Evolutionary conservation across 1,139 yeast species (phyloP).

Genomic region (Blastobotrys serpentis): DNA sequence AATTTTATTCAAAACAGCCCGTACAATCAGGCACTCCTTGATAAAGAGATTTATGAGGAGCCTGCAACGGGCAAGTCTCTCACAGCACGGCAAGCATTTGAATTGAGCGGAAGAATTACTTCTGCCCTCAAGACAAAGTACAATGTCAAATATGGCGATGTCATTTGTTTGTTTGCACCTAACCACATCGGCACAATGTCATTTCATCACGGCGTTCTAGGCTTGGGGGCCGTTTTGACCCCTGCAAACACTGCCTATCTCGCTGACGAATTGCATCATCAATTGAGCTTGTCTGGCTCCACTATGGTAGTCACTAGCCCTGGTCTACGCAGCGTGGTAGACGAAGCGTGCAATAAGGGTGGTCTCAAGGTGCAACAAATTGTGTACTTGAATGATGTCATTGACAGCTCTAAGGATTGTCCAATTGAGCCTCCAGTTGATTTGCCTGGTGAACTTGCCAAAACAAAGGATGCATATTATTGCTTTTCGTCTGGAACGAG

Average conservation of each 20-base stretch:
- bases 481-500: constrained; percentile 76
- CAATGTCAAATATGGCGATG: constrained; percentile 33
- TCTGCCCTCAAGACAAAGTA: constrained; percentile 28
- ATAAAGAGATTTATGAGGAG: constrained; percentile 29
- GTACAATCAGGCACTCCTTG: constrained; percentile 15
- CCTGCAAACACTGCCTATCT: constrained; percentile 41
- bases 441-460: constrained; percentile 22
- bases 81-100: constrained; percentile 27
- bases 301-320: constrained; percentile 29
- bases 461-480: constrained; percentile 37
- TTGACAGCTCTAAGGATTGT: constrained; percentile 18
- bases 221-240: constrained; percentile 38
- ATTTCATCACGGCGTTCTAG: constrained; percentile 36
- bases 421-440: constrained; percentile 15
- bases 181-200: constrained; percentile 35
- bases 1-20: constrained; percentile 26
- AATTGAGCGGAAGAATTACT: constrained; percentile 27
- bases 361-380: constrained; percentile 19
- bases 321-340: constrained; percentile 4
- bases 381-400: constrained; percentile 24
- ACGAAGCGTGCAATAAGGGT: constrained; percentile 14
- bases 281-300: constrained; percentile 34
- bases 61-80: constrained; percentile 29
- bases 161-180: constrained; percentile 35
- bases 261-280: constrained; percentile 39